These are phyloP conservation scores for Paramecium octaurelia DNA, from an alignment of 73 alveolate species.

Conservation along the genomic window DNA sequence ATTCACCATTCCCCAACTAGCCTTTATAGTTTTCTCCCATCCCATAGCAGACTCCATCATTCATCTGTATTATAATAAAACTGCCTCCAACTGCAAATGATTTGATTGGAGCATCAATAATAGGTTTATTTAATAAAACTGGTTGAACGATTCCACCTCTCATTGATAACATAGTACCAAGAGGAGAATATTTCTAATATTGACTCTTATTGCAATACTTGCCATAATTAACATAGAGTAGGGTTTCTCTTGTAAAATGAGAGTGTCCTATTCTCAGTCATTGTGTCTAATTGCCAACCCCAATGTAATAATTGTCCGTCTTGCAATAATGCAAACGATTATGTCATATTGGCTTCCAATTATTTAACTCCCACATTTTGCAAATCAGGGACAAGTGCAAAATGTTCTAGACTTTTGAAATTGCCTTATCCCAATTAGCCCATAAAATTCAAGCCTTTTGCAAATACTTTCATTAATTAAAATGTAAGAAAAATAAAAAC, in stretches of 20 bases:
- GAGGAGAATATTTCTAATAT: neutral
- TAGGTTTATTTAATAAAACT: neutral
- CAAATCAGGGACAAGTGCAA: neutral
- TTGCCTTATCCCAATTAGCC: conserved; percentile 37
- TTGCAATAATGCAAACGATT: conserved; percentile 34
- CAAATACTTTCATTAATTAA: conserved; percentile 41
- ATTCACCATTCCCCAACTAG: conserved; percentile 41
- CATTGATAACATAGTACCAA: neutral
- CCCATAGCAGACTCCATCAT: conserved; percentile 10
- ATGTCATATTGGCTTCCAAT: conserved; percentile 7
- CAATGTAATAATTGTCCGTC: conserved; percentile 8
- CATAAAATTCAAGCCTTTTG: conserved; percentile 43
- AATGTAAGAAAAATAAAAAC: neutral
- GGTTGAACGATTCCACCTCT: neutral
- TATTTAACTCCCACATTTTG: neutral
- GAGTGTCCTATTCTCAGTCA: neutral
- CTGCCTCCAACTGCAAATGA: conserved; percentile 4
- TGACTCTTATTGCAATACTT: neutral
- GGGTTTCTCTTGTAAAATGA: conserved; percentile 38
- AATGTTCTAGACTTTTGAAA: neutral
- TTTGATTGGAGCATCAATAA: neutral
- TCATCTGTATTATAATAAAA: neutral
- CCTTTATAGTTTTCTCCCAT: conserved; percentile 47
- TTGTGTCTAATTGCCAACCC: conserved; percentile 30
- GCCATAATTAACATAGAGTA: neutral